Conservation (phyloP, 192 early-diverging fungal species). For the Allomyces macrogynus region DNA sequence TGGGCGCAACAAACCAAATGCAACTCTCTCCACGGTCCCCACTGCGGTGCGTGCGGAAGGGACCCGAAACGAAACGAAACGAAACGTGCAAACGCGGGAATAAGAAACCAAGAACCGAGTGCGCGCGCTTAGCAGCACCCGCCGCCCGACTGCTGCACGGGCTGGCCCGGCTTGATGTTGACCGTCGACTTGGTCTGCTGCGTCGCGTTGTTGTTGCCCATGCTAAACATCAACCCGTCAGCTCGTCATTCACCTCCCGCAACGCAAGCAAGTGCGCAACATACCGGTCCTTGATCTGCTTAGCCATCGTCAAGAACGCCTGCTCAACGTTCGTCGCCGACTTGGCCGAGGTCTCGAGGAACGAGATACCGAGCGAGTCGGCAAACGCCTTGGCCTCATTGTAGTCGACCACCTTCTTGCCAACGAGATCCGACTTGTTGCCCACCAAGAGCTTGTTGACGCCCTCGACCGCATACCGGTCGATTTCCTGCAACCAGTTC, state of each 20-base stretch:
- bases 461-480: slow-evolving; percentile 88
- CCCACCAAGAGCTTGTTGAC: slow-evolving; percentile 97
- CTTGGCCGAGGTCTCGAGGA: slow-evolving; percentile 96
- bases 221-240: too few species aligned
- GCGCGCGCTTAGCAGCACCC: background rate
- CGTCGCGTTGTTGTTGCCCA: background rate
- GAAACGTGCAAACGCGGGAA: too few species aligned
- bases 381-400: slow-evolving; percentile 69
- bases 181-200: background rate
- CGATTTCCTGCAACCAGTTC: slow-evolving; percentile 98
- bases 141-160: background rate
- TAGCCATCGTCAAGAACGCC: slow-evolving; percentile 99
- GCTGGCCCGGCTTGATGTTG: background rate
- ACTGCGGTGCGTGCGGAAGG: too few species aligned
- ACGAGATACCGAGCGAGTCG: slow-evolving; percentile 65
- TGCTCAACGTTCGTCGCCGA: slow-evolving; percentile 94
- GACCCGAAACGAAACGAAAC: too few species aligned
- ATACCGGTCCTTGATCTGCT: slow-evolving; percentile 83
- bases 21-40: too few species aligned
- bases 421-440: slow-evolving; percentile 91
- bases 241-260: too few species aligned
- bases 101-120: too few species aligned
- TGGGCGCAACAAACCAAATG: too few species aligned
- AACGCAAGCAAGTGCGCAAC: background rate
- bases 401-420: slow-evolving; percentile 76